Base-by-base conservation (phyloP, 2,329 filamentous ascomycete genomes). In the Ceratocystis eucalypticola region DNA sequence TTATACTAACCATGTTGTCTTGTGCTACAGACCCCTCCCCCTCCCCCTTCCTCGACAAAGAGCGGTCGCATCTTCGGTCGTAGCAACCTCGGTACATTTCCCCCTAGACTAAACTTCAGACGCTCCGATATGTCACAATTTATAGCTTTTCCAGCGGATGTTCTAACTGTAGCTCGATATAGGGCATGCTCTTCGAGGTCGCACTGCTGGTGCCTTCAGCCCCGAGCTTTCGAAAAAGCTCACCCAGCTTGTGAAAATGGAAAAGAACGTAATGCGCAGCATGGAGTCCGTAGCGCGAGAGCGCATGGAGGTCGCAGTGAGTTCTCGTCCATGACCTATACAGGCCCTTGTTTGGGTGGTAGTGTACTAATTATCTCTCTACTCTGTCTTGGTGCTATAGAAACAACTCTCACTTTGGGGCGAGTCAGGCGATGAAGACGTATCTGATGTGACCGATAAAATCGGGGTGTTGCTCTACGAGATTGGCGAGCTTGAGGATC, bases 221-320 rank as follows among this genome's bases (percentile, higher is more conserved):
- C 84, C 92, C 67, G 94, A 99, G 73, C 86, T 99, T 68, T 88
- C 94, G 68, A 96, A 96, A 84, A 99, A 99, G 84, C 87, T 99
- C 69, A 91, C 92, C 50, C 90, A 96, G 80, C 84, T 99, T 65
- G 94, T 99, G 70, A 99, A 99, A 85, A 99, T 99, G 94, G 94
- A 99, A 80, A 99, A 99, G 86, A 97, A 99, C 75, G 90, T 96
- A 67, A 99, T 99, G 94, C 91, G 94, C 77, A 96, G 91, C 76
- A 87, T 97, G 82, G 94, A 99, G 76, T 83, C 91, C 62, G 94
- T 97, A 65, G 91, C 91, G 59, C 88, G 91, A 74, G 94, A 99
- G 82, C 87, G 94, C 72, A 97, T 97, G 91, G 94, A 97, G 73
- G 93, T 96, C 71, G 94, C 94, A 74, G 91, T 96, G 88, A 74